Percentiles rank a stretch among this genome's conserved stretches.
These are phyloP conservation scores for Fusarium foetens DNA, from an alignment of 2,329 filamentous ascomycete species.

Conservation along the genomic window DNA sequence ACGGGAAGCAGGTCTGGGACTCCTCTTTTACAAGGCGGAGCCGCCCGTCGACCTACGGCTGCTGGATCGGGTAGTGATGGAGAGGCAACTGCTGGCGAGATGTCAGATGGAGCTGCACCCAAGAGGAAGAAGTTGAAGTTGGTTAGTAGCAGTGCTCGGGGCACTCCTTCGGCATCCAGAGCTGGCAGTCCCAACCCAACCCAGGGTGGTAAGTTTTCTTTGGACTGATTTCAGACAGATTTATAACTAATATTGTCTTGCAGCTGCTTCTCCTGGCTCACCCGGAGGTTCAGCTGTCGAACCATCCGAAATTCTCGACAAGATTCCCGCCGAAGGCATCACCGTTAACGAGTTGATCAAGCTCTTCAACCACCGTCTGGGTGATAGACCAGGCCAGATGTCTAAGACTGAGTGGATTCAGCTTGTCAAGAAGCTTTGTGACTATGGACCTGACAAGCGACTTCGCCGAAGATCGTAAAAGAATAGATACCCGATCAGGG, in stretches of 20 bases:
- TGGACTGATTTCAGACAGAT: background rate
- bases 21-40: conserved; percentile 57
- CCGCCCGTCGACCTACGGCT: conserved; percentile 54
- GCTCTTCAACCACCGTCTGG: conserved; percentile 64
- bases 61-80: conserved; percentile 76
- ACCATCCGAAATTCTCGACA: conserved; percentile 64
- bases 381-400: conserved; percentile 62
- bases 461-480: conserved; percentile 53
- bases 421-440: conserved; percentile 65
- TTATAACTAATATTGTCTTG: conserved; percentile 16
- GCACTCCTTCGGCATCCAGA: conserved; percentile 68
- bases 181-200: conserved; percentile 67
- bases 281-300: conserved; percentile 54
- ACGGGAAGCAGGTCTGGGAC: conserved; percentile 66
- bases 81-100: conserved; percentile 75
- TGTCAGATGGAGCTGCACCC: conserved; percentile 63
- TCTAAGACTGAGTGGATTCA: conserved; percentile 66
- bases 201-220: conserved; percentile 50
- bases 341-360: conserved; percentile 64
- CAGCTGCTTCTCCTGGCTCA: conserved; percentile 50
- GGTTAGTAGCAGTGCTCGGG: conserved; percentile 57
- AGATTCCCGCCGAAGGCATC: conserved; percentile 65
- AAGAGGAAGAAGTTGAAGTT: conserved; percentile 69
- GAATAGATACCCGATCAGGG: background rate
- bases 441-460: conserved; percentile 66